A percentile compares a stretch with the other conserved stretches of the same genome.
Evolutionary conservation across 441 rosid species (phyloP).

Genomic region (Jatropha multifida): DNA sequence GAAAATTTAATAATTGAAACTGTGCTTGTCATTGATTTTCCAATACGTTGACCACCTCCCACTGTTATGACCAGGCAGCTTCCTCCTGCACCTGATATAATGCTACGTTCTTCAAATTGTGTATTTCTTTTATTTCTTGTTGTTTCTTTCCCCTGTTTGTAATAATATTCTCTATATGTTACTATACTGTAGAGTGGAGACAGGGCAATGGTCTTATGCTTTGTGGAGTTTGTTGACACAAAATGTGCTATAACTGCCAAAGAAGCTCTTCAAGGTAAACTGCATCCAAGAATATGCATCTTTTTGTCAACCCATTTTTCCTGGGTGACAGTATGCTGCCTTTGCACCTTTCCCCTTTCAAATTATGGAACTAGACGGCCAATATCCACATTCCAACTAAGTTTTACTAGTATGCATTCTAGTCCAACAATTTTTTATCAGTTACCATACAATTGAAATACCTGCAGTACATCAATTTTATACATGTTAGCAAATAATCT

Average conservation of each 20-base stretch:
- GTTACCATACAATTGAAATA: background rate
- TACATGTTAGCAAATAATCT: background rate
- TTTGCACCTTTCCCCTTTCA: background rate
- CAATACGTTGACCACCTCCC: background rate
- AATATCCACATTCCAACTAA: background rate
- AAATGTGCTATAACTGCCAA: constrained; percentile 50
- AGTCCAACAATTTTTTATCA: background rate
- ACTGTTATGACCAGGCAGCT: background rate
- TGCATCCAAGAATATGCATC: background rate
- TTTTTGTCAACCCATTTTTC: background rate
- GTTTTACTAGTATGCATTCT: background rate
- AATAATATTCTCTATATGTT: constrained; percentile 2
- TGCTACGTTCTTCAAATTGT: background rate
- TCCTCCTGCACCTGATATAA: background rate
- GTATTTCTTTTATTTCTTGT: constrained; percentile 5
- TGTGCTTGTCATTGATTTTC: background rate
- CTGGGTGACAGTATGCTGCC: background rate
- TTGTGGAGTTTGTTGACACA: constrained; percentile 52
- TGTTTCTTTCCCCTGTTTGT: background rate
- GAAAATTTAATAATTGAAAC: background rate
- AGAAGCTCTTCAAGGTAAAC: constrained; percentile 61
- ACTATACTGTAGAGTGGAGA: constrained; percentile 45
- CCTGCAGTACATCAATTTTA: background rate
- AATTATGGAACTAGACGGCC: background rate
- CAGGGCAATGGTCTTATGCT: constrained; percentile 50